These are phyloP conservation scores for Ophiocytium majus DNA, from an alignment of 352 stramenopile genomes.

Conservation along the genomic window DNA sequence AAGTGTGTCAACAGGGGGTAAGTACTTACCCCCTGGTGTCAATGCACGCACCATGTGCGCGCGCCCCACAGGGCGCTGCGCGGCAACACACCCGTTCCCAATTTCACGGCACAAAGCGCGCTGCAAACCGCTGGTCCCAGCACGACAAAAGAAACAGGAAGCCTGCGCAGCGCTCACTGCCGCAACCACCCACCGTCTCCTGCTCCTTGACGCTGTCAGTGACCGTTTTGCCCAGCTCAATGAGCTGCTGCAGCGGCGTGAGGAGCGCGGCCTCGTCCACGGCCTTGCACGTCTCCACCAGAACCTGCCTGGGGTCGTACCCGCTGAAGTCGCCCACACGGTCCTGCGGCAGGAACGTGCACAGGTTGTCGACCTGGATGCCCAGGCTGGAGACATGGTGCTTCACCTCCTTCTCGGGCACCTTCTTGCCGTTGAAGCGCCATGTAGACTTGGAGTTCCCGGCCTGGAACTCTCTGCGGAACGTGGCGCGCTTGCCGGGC, in stretches of 20 bases:
- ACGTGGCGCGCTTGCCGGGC: conserved; percentile 68
- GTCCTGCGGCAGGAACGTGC: conserved; percentile 87
- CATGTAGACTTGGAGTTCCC: conserved; percentile 66
- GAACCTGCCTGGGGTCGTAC: conserved; percentile 32
- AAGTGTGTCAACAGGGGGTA: no score
- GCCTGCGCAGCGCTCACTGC: no score
- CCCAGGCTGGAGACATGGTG: conserved; percentile 76
- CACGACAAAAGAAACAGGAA: no score
- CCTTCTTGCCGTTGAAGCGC: conserved; percentile 62
- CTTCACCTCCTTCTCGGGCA: conserved; percentile 55
- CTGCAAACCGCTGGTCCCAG: no score
- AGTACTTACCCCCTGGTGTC: no score
- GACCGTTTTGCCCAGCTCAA: conserved; percentile 48
- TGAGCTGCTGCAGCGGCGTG: conserved; percentile 44
- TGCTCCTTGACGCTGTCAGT: not conserved
- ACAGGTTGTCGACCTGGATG: conserved; percentile 97
- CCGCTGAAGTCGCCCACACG: conserved; percentile 55
- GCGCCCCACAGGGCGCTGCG: no score
- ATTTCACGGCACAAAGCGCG: no score
- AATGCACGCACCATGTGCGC: no score
- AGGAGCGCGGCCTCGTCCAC: conserved; percentile 32
- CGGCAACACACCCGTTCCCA: no score
- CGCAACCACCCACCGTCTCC: no score
- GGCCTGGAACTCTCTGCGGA: conserved; percentile 83
- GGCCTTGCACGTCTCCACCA: conserved; percentile 55